phyloP scores from a whole-genome alignment of 306 rosid species.

The Citrullus mucosospermus region DNA sequence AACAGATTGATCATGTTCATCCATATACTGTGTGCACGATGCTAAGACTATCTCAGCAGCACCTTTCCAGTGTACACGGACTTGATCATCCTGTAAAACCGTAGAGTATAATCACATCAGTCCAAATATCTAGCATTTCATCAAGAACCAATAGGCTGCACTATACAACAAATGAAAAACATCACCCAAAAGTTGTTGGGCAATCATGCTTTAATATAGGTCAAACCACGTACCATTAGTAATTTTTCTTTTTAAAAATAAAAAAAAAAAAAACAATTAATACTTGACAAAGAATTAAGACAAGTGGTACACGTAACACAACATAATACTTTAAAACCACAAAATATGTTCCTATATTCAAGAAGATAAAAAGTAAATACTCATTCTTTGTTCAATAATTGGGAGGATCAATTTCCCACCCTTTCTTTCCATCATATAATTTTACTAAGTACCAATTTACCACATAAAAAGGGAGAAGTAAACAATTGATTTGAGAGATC shows the following conservation, averaged over 20 bases:
- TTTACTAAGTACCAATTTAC: not conserved
- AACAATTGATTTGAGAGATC: not conserved
- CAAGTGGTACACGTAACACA: not conserved
- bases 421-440: not conserved
- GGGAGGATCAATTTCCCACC: not conserved
- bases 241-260: not conserved
- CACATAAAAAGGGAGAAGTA: not conserved
- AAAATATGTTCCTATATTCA: not conserved
- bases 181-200: not conserved
- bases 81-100: slow-evolving; percentile 37
- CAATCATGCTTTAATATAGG: not conserved
- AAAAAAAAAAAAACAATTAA: not conserved
- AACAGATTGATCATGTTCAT: slow-evolving; percentile 24
- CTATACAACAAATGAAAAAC: not conserved
- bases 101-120: slow-evolving; percentile 3
- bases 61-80: slow-evolving; percentile 93
- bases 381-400: not conserved
- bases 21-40: slow-evolving; percentile 40
- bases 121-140: not conserved
- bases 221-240: not conserved
- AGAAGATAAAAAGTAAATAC: not conserved
- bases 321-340: not conserved
- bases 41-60: slow-evolving; percentile 80
- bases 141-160: not conserved
- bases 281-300: not conserved